These are phyloP conservation scores for Trametes gibbosa DNA, from an alignment of 768 basidiomycete genomes.

Conservation along the genomic window DNA sequence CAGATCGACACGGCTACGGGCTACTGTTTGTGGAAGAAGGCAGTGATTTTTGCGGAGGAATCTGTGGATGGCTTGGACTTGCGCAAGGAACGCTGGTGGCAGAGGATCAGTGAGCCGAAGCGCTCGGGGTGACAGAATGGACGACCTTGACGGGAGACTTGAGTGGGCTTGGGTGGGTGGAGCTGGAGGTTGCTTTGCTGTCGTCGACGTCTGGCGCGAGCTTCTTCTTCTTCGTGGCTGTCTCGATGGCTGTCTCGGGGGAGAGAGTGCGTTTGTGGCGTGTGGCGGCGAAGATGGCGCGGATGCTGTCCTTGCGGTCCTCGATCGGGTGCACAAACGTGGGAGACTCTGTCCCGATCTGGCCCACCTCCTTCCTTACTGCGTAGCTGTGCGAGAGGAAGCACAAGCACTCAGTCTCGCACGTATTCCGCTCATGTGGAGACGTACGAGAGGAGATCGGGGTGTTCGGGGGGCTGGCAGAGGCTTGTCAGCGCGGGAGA, in stretches of 20 bases:
- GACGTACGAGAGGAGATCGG: constrained; percentile 71
- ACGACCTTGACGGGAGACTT: too few relatives aligned
- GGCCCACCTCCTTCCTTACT: constrained; percentile 89
- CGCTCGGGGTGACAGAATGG: too few relatives aligned
- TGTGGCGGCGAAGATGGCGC: constrained; percentile 60
- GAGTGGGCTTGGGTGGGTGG: too few relatives aligned
- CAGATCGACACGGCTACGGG: too few relatives aligned
- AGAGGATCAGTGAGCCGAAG: background rate
- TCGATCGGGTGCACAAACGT: constrained; percentile 80
- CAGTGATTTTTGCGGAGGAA: constrained; percentile 22
- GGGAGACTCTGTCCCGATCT: constrained; percentile 80
- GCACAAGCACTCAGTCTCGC: too few relatives aligned
- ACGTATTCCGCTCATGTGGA: too few relatives aligned
- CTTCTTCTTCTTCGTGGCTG: background rate
- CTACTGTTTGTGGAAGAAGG: constrained; percentile 20
- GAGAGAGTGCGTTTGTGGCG: constrained; percentile 30
- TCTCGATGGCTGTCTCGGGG: background rate
- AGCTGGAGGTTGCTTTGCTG: background rate
- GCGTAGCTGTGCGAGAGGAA: constrained; percentile 72
- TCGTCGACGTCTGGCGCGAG: background rate
- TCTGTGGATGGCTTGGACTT: background rate
- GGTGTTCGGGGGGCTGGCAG: constrained; percentile 47
- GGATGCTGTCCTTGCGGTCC: constrained; percentile 80
- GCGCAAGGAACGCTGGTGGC: background rate
- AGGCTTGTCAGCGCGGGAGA: constrained; percentile 54